Conservation (phyloP, 2,329 filamentous ascomycete species). For the Ceratocystis colombiana region DNA sequence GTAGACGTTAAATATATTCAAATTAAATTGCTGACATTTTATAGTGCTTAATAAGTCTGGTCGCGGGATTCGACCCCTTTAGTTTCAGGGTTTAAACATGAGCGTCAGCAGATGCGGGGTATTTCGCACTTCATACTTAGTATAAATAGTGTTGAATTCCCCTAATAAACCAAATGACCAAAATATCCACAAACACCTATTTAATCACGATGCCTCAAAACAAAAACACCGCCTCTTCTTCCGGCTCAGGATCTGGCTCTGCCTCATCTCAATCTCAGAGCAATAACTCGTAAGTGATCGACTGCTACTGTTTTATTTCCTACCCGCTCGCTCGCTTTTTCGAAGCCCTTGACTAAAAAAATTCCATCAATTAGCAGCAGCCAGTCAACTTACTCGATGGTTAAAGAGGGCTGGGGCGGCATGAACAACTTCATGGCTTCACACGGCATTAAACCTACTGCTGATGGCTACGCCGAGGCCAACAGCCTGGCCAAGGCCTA, state of each 20-base stretch:
- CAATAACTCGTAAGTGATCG: not conserved
- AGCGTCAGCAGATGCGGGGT: too few species aligned
- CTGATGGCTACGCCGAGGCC: not conserved
- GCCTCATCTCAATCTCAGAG: not conserved
- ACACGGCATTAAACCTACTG: not conserved
- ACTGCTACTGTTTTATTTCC: not conserved
- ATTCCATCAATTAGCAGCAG: constrained; percentile 29
- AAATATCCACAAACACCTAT: not conserved
- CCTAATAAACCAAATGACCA: not conserved
- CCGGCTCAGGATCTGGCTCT: not conserved
- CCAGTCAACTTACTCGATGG: constrained; percentile 25
- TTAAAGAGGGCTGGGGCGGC: not conserved
- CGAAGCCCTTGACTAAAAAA: too few species aligned
- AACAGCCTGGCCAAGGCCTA: not conserved
- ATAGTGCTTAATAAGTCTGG: too few species aligned
- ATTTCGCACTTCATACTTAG: too few species aligned
- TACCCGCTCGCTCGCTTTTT: not conserved
- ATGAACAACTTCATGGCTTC: constrained; percentile 10
- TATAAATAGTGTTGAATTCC: too few species aligned
- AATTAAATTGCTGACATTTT: too few species aligned
- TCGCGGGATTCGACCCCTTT: too few species aligned
- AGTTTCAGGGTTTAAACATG: too few species aligned
- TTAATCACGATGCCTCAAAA: not conserved
- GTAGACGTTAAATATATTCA: too few species aligned
- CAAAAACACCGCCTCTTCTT: not conserved